Conservation (phyloP, 306 rosid genomes). For the Pyrus betulifolia region DNA sequence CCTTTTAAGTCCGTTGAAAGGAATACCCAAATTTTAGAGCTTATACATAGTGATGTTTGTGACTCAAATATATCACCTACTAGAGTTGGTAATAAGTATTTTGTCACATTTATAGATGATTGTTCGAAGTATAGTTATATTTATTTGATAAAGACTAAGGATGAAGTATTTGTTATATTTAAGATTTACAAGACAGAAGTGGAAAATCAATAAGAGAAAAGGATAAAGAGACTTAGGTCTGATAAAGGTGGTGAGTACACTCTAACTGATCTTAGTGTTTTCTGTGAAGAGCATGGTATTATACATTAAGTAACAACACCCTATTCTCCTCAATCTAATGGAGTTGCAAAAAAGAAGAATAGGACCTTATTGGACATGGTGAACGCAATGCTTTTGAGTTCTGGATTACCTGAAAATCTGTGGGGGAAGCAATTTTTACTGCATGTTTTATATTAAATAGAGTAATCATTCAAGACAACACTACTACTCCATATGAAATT, state of each 20-base stretch:
- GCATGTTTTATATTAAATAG: background rate
- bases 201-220: background rate
- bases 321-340: background rate
- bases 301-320: background rate
- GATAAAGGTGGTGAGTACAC: background rate
- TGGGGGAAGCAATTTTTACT: background rate
- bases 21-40: background rate
- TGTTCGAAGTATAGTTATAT: background rate
- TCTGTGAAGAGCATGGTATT: background rate
- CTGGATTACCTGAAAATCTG: background rate
- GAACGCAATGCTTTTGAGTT: background rate
- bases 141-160: background rate
- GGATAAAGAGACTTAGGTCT: background rate
- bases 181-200: background rate
- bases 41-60: background rate
- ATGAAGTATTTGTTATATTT: background rate
- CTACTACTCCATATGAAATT: background rate
- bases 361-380: background rate
- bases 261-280: background rate
- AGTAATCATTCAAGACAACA: background rate
- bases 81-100: background rate
- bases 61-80: background rate
- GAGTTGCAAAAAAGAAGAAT: background rate
- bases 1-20: background rate
- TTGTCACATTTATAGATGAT: background rate